These are phyloP conservation scores for Aspergillus diversus DNA, from an alignment of 495 filamentous ascomycete species.

Conservation along the genomic window DNA sequence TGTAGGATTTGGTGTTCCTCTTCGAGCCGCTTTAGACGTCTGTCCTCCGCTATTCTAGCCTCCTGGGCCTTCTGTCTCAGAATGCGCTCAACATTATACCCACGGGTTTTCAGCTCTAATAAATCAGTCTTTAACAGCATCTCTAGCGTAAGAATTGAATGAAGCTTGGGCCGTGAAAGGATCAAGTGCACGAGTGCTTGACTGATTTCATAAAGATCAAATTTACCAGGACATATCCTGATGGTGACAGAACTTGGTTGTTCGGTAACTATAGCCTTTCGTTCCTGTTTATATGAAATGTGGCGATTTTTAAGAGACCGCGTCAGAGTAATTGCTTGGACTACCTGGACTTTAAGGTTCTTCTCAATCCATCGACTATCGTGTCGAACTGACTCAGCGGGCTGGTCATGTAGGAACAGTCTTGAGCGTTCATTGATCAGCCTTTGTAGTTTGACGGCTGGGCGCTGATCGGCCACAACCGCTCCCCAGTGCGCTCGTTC, in stretches of 20 bases:
- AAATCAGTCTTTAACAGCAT: constrained; percentile 84
- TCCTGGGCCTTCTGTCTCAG: constrained; percentile 82
- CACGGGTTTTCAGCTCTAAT: constrained; percentile 73
- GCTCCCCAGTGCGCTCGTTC: constrained; percentile 53
- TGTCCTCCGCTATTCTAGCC: constrained; percentile 80
- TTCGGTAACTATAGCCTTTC: constrained; percentile 67
- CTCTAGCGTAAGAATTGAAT: constrained; percentile 84
- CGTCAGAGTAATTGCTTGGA: constrained; percentile 72
- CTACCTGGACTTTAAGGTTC: constrained; percentile 75
- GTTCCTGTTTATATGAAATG: constrained; percentile 67
- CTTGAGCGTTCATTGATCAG: constrained; percentile 83
- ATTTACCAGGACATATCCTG: constrained; percentile 62
- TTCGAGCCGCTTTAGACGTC: constrained; percentile 74
- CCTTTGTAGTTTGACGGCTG: constrained; percentile 65
- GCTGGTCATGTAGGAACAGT: constrained; percentile 81
- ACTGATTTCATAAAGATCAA: constrained; percentile 87
- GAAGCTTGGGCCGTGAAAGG: constrained; percentile 79
- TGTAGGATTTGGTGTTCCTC: constrained; percentile 68
- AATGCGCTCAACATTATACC: constrained; percentile 95
- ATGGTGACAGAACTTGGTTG: constrained; percentile 51
- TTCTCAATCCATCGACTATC: constrained; percentile 89
- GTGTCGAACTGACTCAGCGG: constrained; percentile 69
- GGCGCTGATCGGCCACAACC: constrained; percentile 53
- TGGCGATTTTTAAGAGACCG: constrained; percentile 69
- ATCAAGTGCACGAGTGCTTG: constrained; percentile 78